Base-by-base conservation (phyloP, 345 rosid genomes). In the Sisymbrium irio region DNA sequence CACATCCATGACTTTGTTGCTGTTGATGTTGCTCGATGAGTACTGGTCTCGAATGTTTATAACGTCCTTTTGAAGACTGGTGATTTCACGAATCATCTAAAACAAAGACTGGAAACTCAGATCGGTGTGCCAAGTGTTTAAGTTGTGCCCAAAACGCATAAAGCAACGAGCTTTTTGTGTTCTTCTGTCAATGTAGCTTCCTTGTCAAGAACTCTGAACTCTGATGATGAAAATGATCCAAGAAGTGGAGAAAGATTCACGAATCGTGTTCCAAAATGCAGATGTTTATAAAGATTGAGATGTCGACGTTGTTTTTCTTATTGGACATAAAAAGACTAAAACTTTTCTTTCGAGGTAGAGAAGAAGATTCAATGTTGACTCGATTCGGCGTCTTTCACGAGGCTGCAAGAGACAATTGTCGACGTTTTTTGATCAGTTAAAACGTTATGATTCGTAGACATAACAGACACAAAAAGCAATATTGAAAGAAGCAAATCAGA, bases 1-100 rank as follows among this genome's bases (percentile, higher is more conserved):
- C 60, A 7, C n/a, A 12, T 77, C 73, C 80, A 77, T 77, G 49
- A 44, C 5, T 14, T 69, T 76, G 47, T 2, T 40, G 20, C 42
- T 76, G 32, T 3, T 45, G 20, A n/a, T 74, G 73, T 53, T 53
- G 47, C 20, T 42, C 32, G 60, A 35, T 62, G 19, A 62, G 9
- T n/a, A n/a, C n/a, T 17, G 60, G 0, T 56, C 61, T 70, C 55
- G 69, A 40, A 61, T 51, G 64, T 75, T 51, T 20, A 75, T n/a
- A 8, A 54, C 32, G 47, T 61, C 74, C 45, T 51, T 75, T 68
- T 62, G 76, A 40, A 71, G 59, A 57, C 62, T 36, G 25, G 3
- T 1, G 25, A 22, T 22, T 22, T 22, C 25, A 22, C 25, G 25
- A 22, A 22, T 22, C n/a, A n/a, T n/a, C n/a, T n/a, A n/a, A n/a